These are phyloP conservation scores for Rhodotorula graminis DNA, from an alignment of 768 basidiomycete species.

Conservation along the genomic window DNA sequence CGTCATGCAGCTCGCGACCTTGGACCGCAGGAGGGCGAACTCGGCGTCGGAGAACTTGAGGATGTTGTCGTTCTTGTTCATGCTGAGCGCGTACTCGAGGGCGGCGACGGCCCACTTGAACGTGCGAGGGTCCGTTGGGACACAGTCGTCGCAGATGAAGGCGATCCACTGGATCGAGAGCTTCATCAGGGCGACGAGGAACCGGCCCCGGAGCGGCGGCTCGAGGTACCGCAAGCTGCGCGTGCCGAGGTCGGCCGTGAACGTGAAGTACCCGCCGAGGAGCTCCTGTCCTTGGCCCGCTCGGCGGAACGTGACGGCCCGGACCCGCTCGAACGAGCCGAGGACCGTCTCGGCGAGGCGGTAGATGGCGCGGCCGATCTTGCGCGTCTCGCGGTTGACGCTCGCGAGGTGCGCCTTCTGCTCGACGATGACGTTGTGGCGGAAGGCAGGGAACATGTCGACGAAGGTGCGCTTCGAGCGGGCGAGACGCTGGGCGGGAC, in stretches of 20 bases:
- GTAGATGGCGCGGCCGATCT: constrained; percentile 83
- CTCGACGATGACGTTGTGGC: constrained; percentile 58
- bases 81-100: constrained; percentile 81
- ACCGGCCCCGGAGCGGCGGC: constrained; percentile 60
- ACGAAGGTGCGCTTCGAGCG: constrained; percentile 60
- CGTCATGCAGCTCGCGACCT: constrained; percentile 93
- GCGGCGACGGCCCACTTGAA: constrained; percentile 98
- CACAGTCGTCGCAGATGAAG: constrained; percentile 97
- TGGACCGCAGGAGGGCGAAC: constrained; percentile 81
- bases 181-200: constrained; percentile 76
- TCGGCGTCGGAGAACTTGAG: constrained; percentile 79
- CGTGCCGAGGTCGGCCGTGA: constrained; percentile 92
- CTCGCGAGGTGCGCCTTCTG: constrained; percentile 83
- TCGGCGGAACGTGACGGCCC: constrained; percentile 54
- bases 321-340: constrained; percentile 82
- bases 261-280: constrained; percentile 87
- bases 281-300: constrained; percentile 71
- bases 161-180: constrained; percentile 96
- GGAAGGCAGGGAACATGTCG: constrained; percentile 47
- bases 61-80: constrained; percentile 83
- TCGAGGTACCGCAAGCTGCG: constrained; percentile 88
- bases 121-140: constrained; percentile 87
- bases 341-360: constrained; percentile 88
- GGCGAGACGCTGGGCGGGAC: constrained; percentile 68
- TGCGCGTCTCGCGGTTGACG: constrained; percentile 82